Evolutionary conservation across 1,284 basidiomycete genomes (phyloP).

Genomic region (Pisolithus thermaeus): DNA sequence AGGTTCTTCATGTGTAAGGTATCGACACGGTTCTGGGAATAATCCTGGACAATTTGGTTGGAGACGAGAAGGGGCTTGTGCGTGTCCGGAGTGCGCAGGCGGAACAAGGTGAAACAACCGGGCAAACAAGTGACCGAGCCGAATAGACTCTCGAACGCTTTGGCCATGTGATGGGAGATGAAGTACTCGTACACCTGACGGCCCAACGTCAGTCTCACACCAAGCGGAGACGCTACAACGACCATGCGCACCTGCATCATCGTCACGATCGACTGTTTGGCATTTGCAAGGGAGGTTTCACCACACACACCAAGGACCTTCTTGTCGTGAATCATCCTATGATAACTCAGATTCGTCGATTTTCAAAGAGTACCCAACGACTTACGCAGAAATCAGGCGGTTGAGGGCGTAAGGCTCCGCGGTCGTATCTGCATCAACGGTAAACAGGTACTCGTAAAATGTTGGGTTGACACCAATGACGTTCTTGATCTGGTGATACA

Average conservation of each 20-base stretch:
- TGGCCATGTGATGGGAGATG: constrained; percentile 95
- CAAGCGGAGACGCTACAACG: constrained; percentile 3
- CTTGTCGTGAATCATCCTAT: constrained; percentile 88
- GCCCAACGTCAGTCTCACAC: not conserved
- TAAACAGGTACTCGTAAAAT: constrained; percentile 97
- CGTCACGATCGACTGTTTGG: constrained; percentile 90
- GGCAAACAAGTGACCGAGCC: constrained; percentile 98
- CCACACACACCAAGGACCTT: constrained; percentile 92
- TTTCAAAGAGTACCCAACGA: constrained; percentile 12
- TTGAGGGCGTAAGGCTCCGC: constrained; percentile 85
- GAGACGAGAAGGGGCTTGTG: constrained; percentile 87
- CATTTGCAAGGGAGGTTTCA: constrained; percentile 86
- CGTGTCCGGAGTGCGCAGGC: constrained; percentile 88
- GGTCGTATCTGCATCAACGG: constrained; percentile 96
- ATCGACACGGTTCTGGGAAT: constrained; percentile 94
- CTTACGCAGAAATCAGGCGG: constrained; percentile 85
- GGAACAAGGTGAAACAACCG: constrained; percentile 95
- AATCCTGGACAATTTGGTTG: constrained; percentile 87
- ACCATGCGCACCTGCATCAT: constrained; percentile 83
- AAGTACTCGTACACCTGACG: constrained; percentile 94
- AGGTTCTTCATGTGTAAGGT: constrained; percentile 98
- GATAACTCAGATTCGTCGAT: not conserved
- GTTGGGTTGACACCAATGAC: constrained; percentile 98
- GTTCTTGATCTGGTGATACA: constrained; percentile 99
- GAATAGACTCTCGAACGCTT: constrained; percentile 96